Conservation (phyloP, 176 grass and related monocot species). For the Echinochloa phyllopogon region DNA sequence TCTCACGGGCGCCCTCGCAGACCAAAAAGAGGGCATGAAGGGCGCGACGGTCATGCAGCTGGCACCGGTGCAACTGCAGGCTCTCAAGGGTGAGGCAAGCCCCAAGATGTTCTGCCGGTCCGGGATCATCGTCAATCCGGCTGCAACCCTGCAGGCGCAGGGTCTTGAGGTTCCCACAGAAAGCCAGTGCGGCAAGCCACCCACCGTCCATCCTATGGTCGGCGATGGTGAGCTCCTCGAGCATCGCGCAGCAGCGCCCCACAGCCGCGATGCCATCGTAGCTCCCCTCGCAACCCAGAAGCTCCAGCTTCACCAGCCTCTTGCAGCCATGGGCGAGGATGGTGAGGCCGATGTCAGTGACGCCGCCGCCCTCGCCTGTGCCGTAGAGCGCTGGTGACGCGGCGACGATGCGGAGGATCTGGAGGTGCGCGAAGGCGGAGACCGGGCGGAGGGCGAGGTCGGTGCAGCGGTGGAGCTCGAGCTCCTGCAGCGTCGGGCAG, state of each 20-base stretch:
- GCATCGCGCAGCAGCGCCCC: conserved; percentile 86
- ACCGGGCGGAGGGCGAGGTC: conserved; percentile 87
- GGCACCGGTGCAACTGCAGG: conserved; percentile 79
- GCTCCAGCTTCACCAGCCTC: conserved; percentile 84
- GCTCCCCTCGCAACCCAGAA: conserved; percentile 81
- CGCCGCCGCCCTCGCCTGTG: conserved; percentile 43
- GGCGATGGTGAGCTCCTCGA: conserved; percentile 84
- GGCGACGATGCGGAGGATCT: conserved; percentile 82
- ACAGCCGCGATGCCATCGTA: conserved; percentile 89
- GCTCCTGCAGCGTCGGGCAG: conserved; percentile 72
- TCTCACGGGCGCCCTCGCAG: conserved; percentile 75
- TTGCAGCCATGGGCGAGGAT: conserved; percentile 96
- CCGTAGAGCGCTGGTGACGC: conserved; percentile 57
- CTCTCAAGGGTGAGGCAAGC: conserved; percentile 84
- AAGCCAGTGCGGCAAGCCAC: conserved; percentile 78
- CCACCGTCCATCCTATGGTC: conserved; percentile 83
- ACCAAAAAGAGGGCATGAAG: conserved; percentile 85
- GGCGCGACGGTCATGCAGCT: conserved; percentile 63
- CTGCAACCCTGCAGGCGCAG: conserved; percentile 69
- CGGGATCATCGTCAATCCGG: conserved; percentile 81
- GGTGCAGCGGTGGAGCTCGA: conserved; percentile 83
- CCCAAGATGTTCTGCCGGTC: conserved; percentile 75
- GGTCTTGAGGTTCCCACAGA: conserved; percentile 93
- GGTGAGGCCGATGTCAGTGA: conserved; percentile 95
- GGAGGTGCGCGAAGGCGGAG: conserved; percentile 83